Evolutionary conservation across 805 yeast species (phyloP), one percentile per base, ranked within the genome.

Genomic region (Cyberlindnera xylosilytica): DNA sequence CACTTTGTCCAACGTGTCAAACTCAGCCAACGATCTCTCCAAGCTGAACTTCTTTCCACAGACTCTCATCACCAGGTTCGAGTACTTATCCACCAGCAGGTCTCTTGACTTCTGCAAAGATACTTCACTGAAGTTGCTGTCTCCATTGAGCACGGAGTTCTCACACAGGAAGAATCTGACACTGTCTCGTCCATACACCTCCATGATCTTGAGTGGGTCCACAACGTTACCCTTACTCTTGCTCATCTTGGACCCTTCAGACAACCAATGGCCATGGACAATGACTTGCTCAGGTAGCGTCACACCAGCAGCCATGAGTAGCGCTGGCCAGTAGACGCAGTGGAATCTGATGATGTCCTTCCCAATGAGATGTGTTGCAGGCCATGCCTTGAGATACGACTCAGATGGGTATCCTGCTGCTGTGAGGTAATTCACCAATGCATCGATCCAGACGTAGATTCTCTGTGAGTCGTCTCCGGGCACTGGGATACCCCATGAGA

Each of bases 381-480:
- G 42, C 46, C 58, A 57, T 23, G 10, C 22, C 13, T 26, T 8
- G 15, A 46, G n/a, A 22, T 53, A 38, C 26, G 55, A 35, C 5
- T 53, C 42, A 18, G 59, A 50, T 2, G 83, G 81, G 37, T 74
- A 85, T 2, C 87, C 87, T 3, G 78, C 66, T 1, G 87, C 74
- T 1, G 97, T 86, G 4, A 88, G 41, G 57, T 93, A 93, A 61
- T 89, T 93, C 34, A 84, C 72, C 34, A 93, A 69, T 0, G 99
- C 99, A 65, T 93, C 99, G 46, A 93, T 83, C 99, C 99, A 93
- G 13, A 93, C 99, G 56, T 93, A 93, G 40, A 93, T 80, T 36
- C 75, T 82, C 58, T 91, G 98, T 1, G 80, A 55, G 0, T 72
- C 64, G 56, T 90, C 96, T 18, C 72, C 69, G 2, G 99, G 98